Base-by-base conservation (phyloP, 2,329 filamentous ascomycete species). In the Trichoderma koningiopsis region DNA sequence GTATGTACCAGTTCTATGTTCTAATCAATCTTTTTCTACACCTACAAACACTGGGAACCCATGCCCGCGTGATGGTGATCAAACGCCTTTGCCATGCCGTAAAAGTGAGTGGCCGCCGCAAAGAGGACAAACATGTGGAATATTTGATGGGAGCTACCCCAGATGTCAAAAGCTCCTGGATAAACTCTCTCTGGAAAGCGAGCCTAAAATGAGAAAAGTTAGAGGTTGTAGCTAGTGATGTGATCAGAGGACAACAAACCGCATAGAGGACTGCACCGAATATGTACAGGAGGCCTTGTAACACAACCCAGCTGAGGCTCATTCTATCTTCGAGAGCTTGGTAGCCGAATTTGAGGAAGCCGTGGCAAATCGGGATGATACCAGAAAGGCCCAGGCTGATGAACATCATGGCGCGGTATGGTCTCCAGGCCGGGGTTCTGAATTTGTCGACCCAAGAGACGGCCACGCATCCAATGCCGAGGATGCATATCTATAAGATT, bases 61-160 rank as follows among this genome's bases (percentile, higher is more conserved):
- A 85, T 81, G 47, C 84, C 80, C 68, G 84, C 87, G 79, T 97
- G 94, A 76, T 93, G 89, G 77, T 92, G 91, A 80, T 97, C 92
- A 81, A 97, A 97, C 4, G 94, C 94, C 79, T 89, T 91, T 35
- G 92, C 78, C 81, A 98, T 86, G 60, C 92, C 94, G 64, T 89
- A 89, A 70, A 98, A 83, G 83, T 99, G 96, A 29, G 91, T 87
- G 1, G 87, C 86, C 0, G 93, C 95, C 0, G 96, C 96, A 71
- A 94, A 79, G 19, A 98, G 84, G 33, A 99, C 94, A 72, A 96
- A 86, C 49, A 97, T 83, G 82, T 99, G 96, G 79, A 99, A 99
- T 72, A 99, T 91, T 81, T 99, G 96, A 80, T 99, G 96, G 24
- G 93, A 97, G 77, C 90, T 94, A 47, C 96, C 95, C 87, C 92